Percentiles rank a stretch among this genome's conserved stretches.
Conservation (phyloP, 257 asterid genomes). For the Solanum peruvianum region DNA sequence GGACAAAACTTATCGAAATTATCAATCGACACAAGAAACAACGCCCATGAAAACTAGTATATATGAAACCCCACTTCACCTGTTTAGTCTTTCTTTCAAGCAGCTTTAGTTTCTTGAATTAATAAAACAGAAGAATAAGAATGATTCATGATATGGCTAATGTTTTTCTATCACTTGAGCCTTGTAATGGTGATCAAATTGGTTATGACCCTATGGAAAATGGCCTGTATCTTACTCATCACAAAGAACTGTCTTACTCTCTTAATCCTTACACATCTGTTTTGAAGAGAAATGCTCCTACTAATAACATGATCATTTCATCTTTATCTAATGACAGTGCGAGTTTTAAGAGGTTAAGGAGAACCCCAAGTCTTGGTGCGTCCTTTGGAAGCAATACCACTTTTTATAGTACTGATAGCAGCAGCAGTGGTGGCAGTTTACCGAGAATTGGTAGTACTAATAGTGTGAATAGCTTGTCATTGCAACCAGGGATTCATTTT, state of each 20-base stretch:
- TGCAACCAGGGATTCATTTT: conserved; percentile 24
- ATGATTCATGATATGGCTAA: conserved; percentile 23
- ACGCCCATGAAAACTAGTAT: not conserved
- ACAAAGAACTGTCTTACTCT: not conserved
- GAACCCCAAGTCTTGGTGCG: conserved; percentile 15
- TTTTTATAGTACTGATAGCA: not conserved
- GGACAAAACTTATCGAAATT: not conserved
- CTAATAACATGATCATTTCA: conserved; percentile 26
- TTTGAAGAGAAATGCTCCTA: conserved; percentile 15
- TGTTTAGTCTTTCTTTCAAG: conserved; percentile 51
- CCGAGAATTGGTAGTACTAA: conserved; percentile 26
- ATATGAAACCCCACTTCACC: conserved; percentile 18
- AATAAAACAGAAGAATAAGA: not conserved
- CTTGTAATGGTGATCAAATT: conserved; percentile 11
- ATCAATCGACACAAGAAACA: not conserved
- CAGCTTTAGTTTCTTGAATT: conserved; percentile 10
- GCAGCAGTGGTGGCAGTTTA: conserved; percentile 9
- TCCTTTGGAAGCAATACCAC: conserved; percentile 11
- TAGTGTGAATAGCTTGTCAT: conserved; percentile 27
- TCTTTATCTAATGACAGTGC: conserved; percentile 21
- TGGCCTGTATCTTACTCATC: not conserved
- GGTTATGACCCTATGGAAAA: not conserved
- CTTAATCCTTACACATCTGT: conserved; percentile 11
- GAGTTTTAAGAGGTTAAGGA: conserved; percentile 33
- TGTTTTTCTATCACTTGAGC: conserved; percentile 15